Percentiles rank a stretch among this genome's conserved stretches.
Conservation (phyloP, 179 eudicot species). For the Spergularia azorica region DNA sequence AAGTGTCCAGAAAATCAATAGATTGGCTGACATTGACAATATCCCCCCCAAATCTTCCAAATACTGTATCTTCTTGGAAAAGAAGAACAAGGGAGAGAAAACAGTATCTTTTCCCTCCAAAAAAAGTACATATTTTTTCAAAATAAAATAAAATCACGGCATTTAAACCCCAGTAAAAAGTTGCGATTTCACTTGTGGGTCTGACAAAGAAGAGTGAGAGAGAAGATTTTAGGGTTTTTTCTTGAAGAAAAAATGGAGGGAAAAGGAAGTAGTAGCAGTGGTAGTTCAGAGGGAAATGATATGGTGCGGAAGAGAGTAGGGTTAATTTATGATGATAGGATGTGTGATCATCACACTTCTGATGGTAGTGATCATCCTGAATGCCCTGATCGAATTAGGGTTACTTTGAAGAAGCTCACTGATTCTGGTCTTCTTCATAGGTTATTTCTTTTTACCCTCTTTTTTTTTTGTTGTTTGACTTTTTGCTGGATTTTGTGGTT, state of each 20-base stretch:
- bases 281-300: conserved; percentile 17
- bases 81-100: no score
- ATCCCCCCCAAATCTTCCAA: no score
- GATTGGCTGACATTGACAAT: no score
- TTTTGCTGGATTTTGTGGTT: not conserved
- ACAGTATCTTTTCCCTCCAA: conserved; percentile 2
- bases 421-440: conserved; percentile 33
- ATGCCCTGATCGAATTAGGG: conserved; percentile 76
- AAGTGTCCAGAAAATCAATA: no score
- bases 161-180: no score
- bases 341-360: conserved; percentile 70
- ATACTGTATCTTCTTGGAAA: no score
- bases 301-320: conserved; percentile 59
- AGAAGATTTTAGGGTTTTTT: not conserved
- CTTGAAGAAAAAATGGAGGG: conserved; percentile 16
- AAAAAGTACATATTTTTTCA: not conserved
- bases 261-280: not conserved
- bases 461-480: not conserved
- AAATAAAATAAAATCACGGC: no score
- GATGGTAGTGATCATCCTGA: conserved; percentile 74
- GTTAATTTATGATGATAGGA: conserved; percentile 72
- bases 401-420: conserved; percentile 66
- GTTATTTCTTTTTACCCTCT: conserved; percentile 15
- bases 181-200: no score
- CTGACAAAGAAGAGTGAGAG: not conserved